Percentiles rank a stretch among this genome's conserved stretches.
phyloP scores from a whole-genome alignment of 441 rosid genomes.

The Iberis amara region DNA sequence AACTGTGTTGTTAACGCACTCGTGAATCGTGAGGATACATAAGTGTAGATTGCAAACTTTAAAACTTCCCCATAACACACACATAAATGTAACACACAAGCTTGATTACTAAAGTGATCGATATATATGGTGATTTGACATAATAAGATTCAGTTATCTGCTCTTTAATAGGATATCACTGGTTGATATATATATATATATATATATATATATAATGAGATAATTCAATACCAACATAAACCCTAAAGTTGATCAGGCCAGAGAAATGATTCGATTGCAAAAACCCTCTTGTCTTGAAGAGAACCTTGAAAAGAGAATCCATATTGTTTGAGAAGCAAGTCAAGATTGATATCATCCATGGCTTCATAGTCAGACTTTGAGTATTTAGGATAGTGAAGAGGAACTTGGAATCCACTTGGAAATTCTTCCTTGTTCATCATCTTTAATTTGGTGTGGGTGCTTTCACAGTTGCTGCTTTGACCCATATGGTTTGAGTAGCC shows the following conservation, averaged over 20 bases:
- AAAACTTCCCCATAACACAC: no score
- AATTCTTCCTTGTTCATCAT: conserved; percentile 30
- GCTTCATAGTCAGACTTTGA: conserved; percentile 47
- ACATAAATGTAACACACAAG: background rate
- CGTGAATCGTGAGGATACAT: no score
- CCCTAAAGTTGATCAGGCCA: conserved; percentile 48
- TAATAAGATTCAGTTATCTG: conserved; percentile 10
- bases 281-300: conserved; percentile 46
- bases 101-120: background rate
- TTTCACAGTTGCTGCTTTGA: conserved; percentile 15
- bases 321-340: conserved; percentile 49
- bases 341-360: conserved; percentile 53
- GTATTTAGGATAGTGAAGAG: conserved; percentile 58
- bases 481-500: conserved; percentile 20
- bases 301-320: conserved; percentile 41
- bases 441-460: conserved; percentile 16
- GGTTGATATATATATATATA: background rate
- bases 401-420: conserved; percentile 49
- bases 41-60: no score
- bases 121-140: conserved; percentile 1
- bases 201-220: no score
- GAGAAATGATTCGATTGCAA: conserved; percentile 48
- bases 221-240: conserved; percentile 6
- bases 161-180: conserved; percentile 1
- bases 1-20: no score